phyloP scores from a whole-genome alignment of 176 grass and related monocot species.

The Aegilops sharonensis region DNA sequence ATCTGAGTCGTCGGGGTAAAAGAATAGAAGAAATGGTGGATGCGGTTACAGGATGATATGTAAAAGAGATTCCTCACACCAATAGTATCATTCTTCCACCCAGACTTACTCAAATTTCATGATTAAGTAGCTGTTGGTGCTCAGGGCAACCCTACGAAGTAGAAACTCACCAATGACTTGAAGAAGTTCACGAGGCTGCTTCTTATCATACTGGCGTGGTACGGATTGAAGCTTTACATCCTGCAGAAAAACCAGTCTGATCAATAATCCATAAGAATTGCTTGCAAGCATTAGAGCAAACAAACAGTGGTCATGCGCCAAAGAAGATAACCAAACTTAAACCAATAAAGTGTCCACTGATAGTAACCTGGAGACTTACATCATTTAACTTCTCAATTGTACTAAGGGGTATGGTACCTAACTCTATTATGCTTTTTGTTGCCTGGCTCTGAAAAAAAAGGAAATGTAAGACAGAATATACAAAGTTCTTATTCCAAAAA shows the following conservation, averaged over 20 bases:
- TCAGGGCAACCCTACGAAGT: background rate
- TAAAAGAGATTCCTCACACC: constrained; percentile 3
- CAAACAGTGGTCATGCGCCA: background rate
- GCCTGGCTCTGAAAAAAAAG: constrained; percentile 60
- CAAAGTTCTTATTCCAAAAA: background rate
- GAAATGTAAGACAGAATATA: background rate
- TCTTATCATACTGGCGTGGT: constrained; percentile 63
- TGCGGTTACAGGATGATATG: background rate
- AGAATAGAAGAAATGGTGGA: background rate
- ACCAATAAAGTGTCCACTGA: background rate
- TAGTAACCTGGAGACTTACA: constrained; percentile 48
- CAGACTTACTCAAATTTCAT: constrained; percentile 8
- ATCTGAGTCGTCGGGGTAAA: background rate
- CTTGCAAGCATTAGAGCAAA: constrained; percentile 20
- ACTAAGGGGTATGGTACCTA: constrained; percentile 83
- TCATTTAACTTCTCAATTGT: constrained; percentile 91
- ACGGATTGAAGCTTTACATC: constrained; percentile 73
- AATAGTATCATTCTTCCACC: background rate
- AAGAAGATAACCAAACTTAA: constrained; percentile 4
- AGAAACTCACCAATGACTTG: constrained; percentile 75
- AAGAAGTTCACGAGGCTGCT: constrained; percentile 63
- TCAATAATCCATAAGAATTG: constrained; percentile 31
- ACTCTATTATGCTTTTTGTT: constrained; percentile 62
- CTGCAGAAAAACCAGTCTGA: constrained; percentile 41
- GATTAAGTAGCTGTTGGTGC: background rate